Evolutionary conservation across 1,284 basidiomycete species (phyloP).

Genomic region (Grifola frondosa): DNA sequence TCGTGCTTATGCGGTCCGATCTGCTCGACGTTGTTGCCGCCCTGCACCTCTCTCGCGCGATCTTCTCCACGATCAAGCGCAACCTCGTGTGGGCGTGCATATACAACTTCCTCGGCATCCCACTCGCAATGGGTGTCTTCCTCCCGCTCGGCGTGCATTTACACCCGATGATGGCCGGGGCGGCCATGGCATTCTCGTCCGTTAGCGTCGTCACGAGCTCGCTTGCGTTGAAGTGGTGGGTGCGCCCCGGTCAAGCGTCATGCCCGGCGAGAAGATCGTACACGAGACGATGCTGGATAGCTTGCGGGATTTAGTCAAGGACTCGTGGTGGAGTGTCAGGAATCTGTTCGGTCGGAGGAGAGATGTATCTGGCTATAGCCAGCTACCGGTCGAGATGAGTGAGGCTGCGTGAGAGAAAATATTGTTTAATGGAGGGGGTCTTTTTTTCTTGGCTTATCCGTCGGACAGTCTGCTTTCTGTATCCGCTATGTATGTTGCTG

Average conservation of each 20-base stretch:
- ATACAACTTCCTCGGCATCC: constrained; percentile 94
- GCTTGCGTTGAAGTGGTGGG: constrained; percentile 86
- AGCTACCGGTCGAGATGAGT: constrained; percentile 69
- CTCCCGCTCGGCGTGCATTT: constrained; percentile 90
- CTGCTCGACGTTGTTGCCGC: constrained; percentile 96
- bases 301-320: constrained; percentile 36
- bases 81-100: constrained; percentile 93
- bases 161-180: constrained; percentile 97
- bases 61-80: constrained; percentile 87
- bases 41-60: constrained; percentile 84
- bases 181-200: constrained; percentile 96
- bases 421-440: no score
- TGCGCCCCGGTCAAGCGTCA: constrained; percentile 67
- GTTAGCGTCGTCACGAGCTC: constrained; percentile 95
- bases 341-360: constrained; percentile 42
- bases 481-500: no score
- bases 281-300: constrained; percentile 46
- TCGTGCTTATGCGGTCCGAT: constrained; percentile 96
- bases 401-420: constrained; percentile 18
- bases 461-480: no score
- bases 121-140: constrained; percentile 98
- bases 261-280: constrained; percentile 54
- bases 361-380: constrained; percentile 56
- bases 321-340: constrained; percentile 45
- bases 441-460: no score